Conservation (phyloP, 2,329 filamentous ascomycete genomes). For the Talaromyces amestolkiae region DNA sequence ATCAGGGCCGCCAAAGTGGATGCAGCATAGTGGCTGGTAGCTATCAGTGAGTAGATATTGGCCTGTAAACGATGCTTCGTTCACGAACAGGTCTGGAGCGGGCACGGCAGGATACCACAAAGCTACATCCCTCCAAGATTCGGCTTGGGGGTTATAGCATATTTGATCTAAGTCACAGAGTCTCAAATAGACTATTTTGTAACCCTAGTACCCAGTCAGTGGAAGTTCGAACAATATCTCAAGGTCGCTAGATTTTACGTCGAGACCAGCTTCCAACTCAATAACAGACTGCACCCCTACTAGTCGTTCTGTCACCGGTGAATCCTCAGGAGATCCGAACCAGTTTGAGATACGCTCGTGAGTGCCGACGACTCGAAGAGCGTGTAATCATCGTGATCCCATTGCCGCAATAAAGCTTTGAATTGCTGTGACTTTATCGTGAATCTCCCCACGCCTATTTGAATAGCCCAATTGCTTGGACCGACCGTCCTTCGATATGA, state of each 20-base stretch:
- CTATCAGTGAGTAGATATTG: not conserved
- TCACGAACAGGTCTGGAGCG: conserved; percentile 1
- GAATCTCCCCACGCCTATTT: not conserved
- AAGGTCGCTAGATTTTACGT: not conserved
- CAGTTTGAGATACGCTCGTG: conserved; percentile 10
- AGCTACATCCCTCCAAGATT: conserved; percentile 5
- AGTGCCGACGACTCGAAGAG: conserved; percentile 10
- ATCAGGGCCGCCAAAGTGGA: conserved; percentile 13
- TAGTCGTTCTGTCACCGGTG: conserved; percentile 12
- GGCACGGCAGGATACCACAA: conserved; percentile 15
- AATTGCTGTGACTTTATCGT: not conserved
- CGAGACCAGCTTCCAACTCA: conserved; percentile 3
- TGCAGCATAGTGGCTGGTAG: conserved; percentile 10
- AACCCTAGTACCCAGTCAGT: conserved; percentile 11
- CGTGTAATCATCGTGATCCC: conserved; percentile 15
- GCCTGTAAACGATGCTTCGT: conserved; percentile 3
- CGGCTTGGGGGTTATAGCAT: not conserved
- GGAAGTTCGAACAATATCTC: not conserved
- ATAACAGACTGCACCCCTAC: not conserved
- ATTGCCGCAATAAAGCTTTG: conserved; percentile 17
- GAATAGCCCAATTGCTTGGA: conserved; percentile 11
- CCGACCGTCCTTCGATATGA: conserved; percentile 8
- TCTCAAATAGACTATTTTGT: conserved; percentile 14
- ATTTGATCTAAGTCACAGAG: not conserved
- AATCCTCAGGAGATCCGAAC: conserved; percentile 13